Evolutionary conservation across 2,329 filamentous ascomycete species (phyloP).

Genomic region (Colletotrichum acutatum): DNA sequence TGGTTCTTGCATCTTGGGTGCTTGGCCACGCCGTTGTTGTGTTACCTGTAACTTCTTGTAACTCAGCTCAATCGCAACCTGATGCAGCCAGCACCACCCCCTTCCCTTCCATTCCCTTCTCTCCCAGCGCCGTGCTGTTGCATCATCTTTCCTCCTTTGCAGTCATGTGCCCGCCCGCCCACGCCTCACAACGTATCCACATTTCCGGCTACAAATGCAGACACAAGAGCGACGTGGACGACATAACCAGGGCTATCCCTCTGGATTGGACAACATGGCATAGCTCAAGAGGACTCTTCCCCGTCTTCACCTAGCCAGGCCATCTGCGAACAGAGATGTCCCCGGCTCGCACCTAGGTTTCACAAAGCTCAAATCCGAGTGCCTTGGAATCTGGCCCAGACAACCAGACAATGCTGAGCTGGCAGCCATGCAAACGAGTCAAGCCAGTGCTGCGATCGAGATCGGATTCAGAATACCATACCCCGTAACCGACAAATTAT

Average conservation of each 20-base stretch:
- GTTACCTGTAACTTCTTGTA: neutral
- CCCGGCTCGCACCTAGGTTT: neutral
- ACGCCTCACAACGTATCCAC: neutral
- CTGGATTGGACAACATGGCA: conserved; percentile 1
- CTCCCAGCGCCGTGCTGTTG: neutral
- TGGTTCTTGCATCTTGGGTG: neutral
- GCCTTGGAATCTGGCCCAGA: neutral
- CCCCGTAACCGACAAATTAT: neutral
- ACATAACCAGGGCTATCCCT: conserved; percentile 14
- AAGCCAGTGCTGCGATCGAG: conserved; percentile 8
- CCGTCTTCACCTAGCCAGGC: neutral
- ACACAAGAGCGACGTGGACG: neutral
- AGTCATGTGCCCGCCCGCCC: neutral
- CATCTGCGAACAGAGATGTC: neutral
- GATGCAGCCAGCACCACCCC: neutral
- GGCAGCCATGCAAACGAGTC: conserved; percentile 21
- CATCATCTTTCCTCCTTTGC: neutral
- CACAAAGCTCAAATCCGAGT: neutral
- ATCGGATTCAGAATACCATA: conserved; percentile 1
- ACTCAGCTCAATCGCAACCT: neutral
- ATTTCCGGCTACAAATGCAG: neutral
- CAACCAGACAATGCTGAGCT: conserved; percentile 14
- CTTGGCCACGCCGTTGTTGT: neutral
- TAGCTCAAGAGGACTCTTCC: neutral
- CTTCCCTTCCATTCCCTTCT: too few relatives aligned